Base-by-base conservation (phyloP, 768 basidiomycete genomes). In the Boletus pseudo-olivaceus region DNA sequence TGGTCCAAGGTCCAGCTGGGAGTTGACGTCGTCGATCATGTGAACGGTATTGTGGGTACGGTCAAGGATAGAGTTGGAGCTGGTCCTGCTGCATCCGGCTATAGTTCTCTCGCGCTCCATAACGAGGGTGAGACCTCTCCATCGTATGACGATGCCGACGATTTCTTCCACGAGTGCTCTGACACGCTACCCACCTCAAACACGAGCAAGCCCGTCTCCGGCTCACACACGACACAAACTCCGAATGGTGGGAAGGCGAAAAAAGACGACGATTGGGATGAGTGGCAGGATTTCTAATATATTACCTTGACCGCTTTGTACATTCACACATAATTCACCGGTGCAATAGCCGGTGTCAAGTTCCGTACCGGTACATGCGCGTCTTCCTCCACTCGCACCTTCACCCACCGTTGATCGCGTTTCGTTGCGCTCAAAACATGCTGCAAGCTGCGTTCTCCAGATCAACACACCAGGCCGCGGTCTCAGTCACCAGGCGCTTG, bases 1-100 rank as follows among this genome's bases (percentile, higher is more conserved):
- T 90, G 90, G 89, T 82, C 85, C 23, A 90, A 83, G 73, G 69
- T 71, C 43, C 85, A 84, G 68, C 78, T 85, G 48, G 95, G 95
- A 10, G 85, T 95, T 4, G 94, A 98, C 68, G 87, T 96, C 8
- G 91, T 82, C 48, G 87, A 82, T 62, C 84, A 81, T 42, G 81
- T 94, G 41, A 85, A 83, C 12, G 84, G 83, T 37, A 79, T 88
- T 9, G 84, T 89, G 32, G 82, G 79, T 35, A 77, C 74, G 0
- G 87, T 88, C 51, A 82, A 75, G 67, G 85, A 85, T 35, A 75
- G 65, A 5, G 69, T 88, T 26, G 74, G 76, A 1, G 75, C 82
- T 17, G 80, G 82, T 4, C 88, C 87, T 35, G 64, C 76, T 45
- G 69, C 82, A 61, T 61, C 75, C 56, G 75, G 85, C 44, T 79